phyloP scores from a whole-genome alignment of 306 rosid genomes.

The Malus sylvestris region DNA sequence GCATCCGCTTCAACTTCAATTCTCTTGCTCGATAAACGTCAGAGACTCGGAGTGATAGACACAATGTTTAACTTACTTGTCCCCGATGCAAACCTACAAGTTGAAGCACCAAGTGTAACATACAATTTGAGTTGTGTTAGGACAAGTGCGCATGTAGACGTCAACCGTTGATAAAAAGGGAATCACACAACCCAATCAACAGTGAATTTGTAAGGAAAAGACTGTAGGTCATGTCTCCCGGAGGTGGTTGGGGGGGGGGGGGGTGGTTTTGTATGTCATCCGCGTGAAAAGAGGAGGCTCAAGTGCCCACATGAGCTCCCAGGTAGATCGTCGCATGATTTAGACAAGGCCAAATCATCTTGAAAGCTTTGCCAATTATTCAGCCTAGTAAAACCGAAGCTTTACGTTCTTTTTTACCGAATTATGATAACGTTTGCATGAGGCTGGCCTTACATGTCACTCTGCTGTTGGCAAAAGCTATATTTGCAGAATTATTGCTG shows the following conservation, averaged over 20 bases:
- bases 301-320: neutral
- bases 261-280: constrained; percentile 12
- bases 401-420: neutral
- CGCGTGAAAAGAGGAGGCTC: constrained; percentile 13
- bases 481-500: neutral
- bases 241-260: neutral
- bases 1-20: neutral
- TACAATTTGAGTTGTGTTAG: neutral
- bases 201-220: neutral
- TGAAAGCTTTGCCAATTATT: neutral
- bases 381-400: neutral
- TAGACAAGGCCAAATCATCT: neutral
- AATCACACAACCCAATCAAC: neutral
- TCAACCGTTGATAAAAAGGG: neutral
- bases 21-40: neutral
- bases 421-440: constrained; percentile 15
- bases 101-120: neutral
- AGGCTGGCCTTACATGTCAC: constrained; percentile 11
- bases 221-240: neutral
- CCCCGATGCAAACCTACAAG: neutral
- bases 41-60: neutral
- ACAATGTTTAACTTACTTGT: neutral
- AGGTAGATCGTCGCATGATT: neutral
- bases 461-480: constrained; percentile 4
- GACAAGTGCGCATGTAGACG: neutral